phyloP scores from a whole-genome alignment of 148 eudicot genomes.

The Arctostaphylos glauca region DNA sequence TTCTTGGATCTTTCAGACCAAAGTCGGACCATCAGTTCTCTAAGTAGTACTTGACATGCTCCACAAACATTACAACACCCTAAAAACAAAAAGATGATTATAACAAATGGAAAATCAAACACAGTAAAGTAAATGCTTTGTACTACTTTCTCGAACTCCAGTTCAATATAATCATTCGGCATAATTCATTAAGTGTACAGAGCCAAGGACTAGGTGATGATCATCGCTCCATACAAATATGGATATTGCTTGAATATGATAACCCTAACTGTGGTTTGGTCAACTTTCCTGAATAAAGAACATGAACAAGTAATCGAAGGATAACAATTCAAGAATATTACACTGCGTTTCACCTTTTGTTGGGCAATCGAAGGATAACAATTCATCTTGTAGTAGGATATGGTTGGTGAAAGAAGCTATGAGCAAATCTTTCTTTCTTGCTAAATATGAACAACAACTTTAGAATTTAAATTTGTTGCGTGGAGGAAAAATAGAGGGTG shows the following conservation, averaged over 20 bases:
- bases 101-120: neutral
- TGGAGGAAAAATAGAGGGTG: slow-evolving; percentile 22
- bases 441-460: slow-evolving; percentile 19
- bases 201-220: neutral
- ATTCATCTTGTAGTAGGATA: neutral
- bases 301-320: neutral
- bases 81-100: neutral
- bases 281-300: slow-evolving; percentile 15
- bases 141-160: too few species aligned
- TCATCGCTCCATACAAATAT: too few species aligned
- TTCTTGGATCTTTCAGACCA: neutral
- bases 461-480: slow-evolving; percentile 26
- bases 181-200: too few species aligned
- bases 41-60: too few species aligned
- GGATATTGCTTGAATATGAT: neutral
- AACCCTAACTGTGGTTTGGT: slow-evolving; percentile 1
- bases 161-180: too few species aligned
- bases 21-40: neutral
- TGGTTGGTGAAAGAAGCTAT: slow-evolving; percentile 13
- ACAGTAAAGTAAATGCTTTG: too few species aligned
- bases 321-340: neutral
- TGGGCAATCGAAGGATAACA: neutral
- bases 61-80: neutral
- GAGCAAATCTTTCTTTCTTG: slow-evolving; percentile 20
- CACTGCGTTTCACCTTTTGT: slow-evolving; percentile 14